Conservation (phyloP, 257 asterid genomes). For the Gardenia jasminoides region DNA sequence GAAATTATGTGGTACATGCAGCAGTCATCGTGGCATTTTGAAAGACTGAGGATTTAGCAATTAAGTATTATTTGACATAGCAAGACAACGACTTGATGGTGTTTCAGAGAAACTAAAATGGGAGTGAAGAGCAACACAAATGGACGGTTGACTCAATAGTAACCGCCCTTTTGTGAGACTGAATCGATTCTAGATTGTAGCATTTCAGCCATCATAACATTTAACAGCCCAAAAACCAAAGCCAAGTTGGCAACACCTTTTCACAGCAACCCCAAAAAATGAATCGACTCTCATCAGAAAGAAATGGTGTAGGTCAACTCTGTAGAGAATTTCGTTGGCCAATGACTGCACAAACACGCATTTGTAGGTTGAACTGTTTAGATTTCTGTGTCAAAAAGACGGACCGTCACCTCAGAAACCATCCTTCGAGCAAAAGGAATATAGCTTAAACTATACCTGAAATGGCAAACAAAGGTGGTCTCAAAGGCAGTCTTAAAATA, state of each 20-base stretch:
- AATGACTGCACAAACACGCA: slow-evolving; percentile 17
- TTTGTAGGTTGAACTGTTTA: slow-evolving; percentile 30
- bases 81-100: not conserved
- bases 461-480: slow-evolving; percentile 14
- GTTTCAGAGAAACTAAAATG: not conserved
- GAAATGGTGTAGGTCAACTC: slow-evolving; percentile 14
- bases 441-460: slow-evolving; percentile 97
- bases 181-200: slow-evolving; percentile 1
- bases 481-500: not conserved
- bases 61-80: not conserved
- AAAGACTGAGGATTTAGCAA: not conserved
- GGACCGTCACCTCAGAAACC: slow-evolving; percentile 75
- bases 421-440: slow-evolving; percentile 90
- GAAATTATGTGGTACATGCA: not conserved
- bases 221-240: not conserved
- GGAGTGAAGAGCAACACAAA: slow-evolving; percentile 3
- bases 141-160: not conserved
- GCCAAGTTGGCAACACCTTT: not conserved
- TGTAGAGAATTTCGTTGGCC: slow-evolving; percentile 9
- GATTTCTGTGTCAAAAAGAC: slow-evolving; percentile 93
- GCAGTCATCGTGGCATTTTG: not conserved
- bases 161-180: not conserved
- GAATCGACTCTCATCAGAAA: not conserved
- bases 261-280: not conserved
- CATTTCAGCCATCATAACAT: slow-evolving; percentile 15